Evolutionary conservation across 306 rosid genomes (phyloP).

Genomic region (Pyrus bretschneideri): DNA sequence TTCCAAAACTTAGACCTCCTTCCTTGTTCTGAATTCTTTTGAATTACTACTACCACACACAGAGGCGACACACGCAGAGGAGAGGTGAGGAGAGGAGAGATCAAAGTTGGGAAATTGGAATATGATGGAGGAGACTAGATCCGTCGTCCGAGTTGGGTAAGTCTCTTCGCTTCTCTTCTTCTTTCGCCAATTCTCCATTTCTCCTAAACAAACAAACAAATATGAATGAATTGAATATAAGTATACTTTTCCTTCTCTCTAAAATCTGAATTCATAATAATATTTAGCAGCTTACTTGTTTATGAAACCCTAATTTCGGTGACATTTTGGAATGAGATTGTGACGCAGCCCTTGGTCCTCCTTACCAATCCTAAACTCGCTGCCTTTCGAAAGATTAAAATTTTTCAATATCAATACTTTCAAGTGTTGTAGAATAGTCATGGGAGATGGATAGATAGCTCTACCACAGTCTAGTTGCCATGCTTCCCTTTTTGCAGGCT

Average conservation of each 20-base stretch:
- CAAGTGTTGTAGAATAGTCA: not conserved
- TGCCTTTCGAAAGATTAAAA: not conserved
- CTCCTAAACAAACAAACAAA: too few relatives aligned
- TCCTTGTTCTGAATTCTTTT: not conserved
- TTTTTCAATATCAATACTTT: not conserved
- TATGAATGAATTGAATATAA: too few relatives aligned
- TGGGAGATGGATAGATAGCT: not conserved
- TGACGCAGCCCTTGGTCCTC: not conserved
- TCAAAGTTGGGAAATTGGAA: not conserved
- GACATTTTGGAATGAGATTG: not conserved
- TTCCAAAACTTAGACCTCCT: not conserved
- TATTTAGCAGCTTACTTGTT: not conserved
- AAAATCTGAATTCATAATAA: not conserved
- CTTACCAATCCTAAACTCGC: not conserved
- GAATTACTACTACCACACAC: not conserved
- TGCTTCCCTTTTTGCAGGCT: not conserved
- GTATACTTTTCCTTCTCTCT: too few relatives aligned
- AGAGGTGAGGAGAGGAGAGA: too few relatives aligned
- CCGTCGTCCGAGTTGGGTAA: conserved; percentile 1
- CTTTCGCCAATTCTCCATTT: too few relatives aligned
- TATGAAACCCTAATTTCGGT: not conserved
- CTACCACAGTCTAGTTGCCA: not conserved
- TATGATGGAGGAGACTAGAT: not conserved
- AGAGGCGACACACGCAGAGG: not conserved
- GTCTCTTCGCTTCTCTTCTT: not conserved